phyloP scores from a whole-genome alignment of 2,329 filamentous ascomycete species.

The Trichoderma lentiforme region DNA sequence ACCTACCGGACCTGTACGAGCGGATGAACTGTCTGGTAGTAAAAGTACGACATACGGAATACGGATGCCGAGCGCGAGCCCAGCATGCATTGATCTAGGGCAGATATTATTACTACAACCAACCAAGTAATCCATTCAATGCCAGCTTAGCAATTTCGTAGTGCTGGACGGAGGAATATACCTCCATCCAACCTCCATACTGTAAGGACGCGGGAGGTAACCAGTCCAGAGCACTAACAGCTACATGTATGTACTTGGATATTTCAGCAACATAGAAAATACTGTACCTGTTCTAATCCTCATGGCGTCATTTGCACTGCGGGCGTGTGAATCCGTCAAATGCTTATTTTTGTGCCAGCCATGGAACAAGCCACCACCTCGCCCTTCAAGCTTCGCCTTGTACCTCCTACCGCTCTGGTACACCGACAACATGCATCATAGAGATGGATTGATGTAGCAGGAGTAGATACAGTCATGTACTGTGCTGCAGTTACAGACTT shows the following conservation, averaged over 20 bases:
- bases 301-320: neutral
- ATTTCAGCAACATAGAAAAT: neutral
- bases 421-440: neutral
- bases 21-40: neutral
- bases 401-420: neutral
- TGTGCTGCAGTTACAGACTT: neutral
- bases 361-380: neutral
- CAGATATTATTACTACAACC: neutral
- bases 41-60: neutral
- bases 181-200: neutral
- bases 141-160: neutral
- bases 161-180: neutral
- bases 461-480: neutral
- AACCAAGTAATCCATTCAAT: neutral
- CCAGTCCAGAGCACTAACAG: neutral
- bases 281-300: neutral
- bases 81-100: neutral
- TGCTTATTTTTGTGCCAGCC: neutral
- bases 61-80: neutral
- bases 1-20: neutral
- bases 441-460: neutral
- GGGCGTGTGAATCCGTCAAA: neutral
- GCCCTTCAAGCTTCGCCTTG: neutral
- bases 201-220: neutral
- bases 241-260: neutral